Evolutionary conservation across 345 rosid species (phyloP).

Genomic region (Crucihimalaya himalaica): DNA sequence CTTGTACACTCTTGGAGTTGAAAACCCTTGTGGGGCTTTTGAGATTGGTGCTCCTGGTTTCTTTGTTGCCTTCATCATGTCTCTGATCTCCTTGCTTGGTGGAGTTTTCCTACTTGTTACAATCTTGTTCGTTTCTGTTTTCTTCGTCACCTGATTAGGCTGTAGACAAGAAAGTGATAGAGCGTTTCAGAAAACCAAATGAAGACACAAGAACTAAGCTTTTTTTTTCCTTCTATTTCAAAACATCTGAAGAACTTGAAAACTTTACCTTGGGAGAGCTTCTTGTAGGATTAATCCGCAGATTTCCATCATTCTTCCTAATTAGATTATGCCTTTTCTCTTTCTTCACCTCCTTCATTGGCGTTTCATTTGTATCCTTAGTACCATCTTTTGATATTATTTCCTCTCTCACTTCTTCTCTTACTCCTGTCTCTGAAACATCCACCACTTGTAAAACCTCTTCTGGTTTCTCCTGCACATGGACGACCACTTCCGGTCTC

Average conservation of each 20-base stretch:
- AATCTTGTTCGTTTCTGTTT: constrained; percentile 21
- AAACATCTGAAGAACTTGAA: constrained; percentile 1
- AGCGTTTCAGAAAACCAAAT: background rate
- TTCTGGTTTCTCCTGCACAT: constrained; percentile 17
- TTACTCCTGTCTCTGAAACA: constrained; percentile 30
- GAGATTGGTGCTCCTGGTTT: constrained; percentile 43
- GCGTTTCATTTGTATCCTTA: constrained; percentile 38
- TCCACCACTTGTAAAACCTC: constrained; percentile 11
- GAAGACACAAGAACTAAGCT: background rate
- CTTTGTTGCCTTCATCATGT: constrained; percentile 31
- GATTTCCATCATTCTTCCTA: constrained; percentile 40
- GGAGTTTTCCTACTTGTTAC: constrained; percentile 39
- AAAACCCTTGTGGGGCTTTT: constrained; percentile 46
- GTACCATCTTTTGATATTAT: constrained; percentile 15
- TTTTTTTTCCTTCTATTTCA: background rate
- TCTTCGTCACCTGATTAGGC: constrained; percentile 46
- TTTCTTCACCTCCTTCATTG: constrained; percentile 32
- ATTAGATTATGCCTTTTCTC: constrained; percentile 34
- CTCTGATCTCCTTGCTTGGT: constrained; percentile 38
- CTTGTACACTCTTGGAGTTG: constrained; percentile 58
- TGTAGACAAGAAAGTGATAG: constrained; percentile 27
- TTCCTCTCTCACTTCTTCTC: constrained; percentile 31
- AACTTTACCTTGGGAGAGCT: constrained; percentile 58
- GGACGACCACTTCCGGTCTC: background rate
- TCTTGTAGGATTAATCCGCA: constrained; percentile 43